Evolutionary conservation across 768 basidiomycete genomes (phyloP).

Genomic region (Mycena alexandri): DNA sequence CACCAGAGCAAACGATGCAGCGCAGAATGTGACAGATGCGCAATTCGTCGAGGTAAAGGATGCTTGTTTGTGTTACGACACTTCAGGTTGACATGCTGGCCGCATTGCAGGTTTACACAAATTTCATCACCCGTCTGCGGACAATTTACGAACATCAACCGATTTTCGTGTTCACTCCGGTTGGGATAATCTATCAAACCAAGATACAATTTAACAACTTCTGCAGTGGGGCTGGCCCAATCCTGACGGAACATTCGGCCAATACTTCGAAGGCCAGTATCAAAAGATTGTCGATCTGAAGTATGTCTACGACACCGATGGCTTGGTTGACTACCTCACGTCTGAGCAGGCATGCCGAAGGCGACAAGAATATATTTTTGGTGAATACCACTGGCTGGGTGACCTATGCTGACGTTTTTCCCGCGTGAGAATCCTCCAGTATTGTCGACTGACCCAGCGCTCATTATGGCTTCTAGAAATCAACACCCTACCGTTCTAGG

Average conservation of each 20-base stretch:
- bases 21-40: slow-evolving; percentile 61
- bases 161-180: slow-evolving; percentile 68
- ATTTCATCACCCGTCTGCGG: slow-evolving; percentile 60
- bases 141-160: slow-evolving; percentile 58
- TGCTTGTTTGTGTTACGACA: background rate
- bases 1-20: slow-evolving; percentile 66
- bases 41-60: slow-evolving; percentile 55
- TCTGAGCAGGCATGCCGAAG: slow-evolving; percentile 49
- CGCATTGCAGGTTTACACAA: slow-evolving; percentile 56
- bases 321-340: background rate
- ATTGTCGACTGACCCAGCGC: background rate
- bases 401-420: slow-evolving; percentile 62
- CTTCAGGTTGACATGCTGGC: background rate
- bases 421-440: slow-evolving; percentile 47
- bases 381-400: slow-evolving; percentile 73
- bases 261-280: slow-evolving; percentile 64
- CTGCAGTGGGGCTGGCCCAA: slow-evolving; percentile 69
- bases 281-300: slow-evolving; percentile 57
- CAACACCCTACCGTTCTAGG: slow-evolving; percentile 62
- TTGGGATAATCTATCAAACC: slow-evolving; percentile 41
- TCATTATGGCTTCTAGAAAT: slow-evolving; percentile 49
- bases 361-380: slow-evolving; percentile 63
- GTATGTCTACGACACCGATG: slow-evolving; percentile 39
- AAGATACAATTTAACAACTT: slow-evolving; percentile 1
- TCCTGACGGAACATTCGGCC: slow-evolving; percentile 57